Evolutionary conservation across 2,329 filamentous ascomycete genomes (phyloP), one percentile per base, ranked within the genome.

Genomic region (Alternaria sp.): DNA sequence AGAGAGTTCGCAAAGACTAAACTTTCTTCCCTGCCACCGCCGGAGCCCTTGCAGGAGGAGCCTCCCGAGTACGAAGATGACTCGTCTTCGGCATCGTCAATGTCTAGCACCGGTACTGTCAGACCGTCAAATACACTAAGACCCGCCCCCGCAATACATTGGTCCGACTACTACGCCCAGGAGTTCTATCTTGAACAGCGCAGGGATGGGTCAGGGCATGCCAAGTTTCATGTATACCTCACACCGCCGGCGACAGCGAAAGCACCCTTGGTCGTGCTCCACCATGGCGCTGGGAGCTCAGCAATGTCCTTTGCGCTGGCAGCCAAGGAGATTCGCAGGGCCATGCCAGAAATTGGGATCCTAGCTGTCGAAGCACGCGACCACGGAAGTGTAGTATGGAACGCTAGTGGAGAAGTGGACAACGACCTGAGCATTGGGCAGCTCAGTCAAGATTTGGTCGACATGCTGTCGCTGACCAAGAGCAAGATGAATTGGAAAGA

Each of bases 251-350:
- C 78, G 2, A 78, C 83, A 9, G 86, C 86, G 45, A 89, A 86
- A 65, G 92, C 91, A 0, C 94, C 95, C 0, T 84, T 99, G 6
- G 94, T 99, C 79, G 91, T 98, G 63, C 93, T 92, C 81, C 96
- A 99, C 77, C 96, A 99, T 81, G 96, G 96, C 43, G 96, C 93
- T 44, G 96, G 96, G 15, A 97, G 94, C 5, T 97, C 94, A 0
- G 96, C 92, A 7, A 87, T 98, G 62, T 97, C 94, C 3, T 99
- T 98, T 81, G 94, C 94, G 6, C 85, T 93, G 5, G 89, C 97
- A 64, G 89, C 90, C 3, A 86, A 88, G 47, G 92, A 96, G 77
- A 89, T 98, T 65, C 87, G 90, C 57, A 92, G 91, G 77, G 85
- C 88, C 7, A 84, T 97, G 45, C 93, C 96, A 0, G 85, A 88